A percentile compares a stretch with the other conserved stretches of the same genome.
These are phyloP conservation scores for Lasiosphaeriaceae sp. DNA, from an alignment of 495 filamentous ascomycete genomes.

Conservation along the genomic window DNA sequence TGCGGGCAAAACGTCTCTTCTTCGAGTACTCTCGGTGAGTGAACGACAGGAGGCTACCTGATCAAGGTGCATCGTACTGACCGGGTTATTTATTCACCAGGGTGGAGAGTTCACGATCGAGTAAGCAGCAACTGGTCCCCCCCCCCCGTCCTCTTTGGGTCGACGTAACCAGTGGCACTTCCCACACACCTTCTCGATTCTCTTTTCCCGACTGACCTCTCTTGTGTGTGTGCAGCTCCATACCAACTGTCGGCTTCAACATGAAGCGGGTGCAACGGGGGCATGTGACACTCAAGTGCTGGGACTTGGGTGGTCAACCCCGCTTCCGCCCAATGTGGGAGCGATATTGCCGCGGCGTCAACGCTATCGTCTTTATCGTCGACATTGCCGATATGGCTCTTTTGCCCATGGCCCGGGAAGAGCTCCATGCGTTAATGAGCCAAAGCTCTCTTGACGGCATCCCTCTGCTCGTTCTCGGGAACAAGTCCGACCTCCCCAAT, in stretches of 20 bases:
- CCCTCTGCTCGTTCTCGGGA: slow-evolving; percentile 91
- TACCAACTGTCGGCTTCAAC: slow-evolving; percentile 98
- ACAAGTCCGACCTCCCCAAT: slow-evolving; percentile 89
- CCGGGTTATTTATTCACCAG: slow-evolving; percentile 42
- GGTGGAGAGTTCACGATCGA: slow-evolving; percentile 98
- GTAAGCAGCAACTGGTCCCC: slow-evolving; percentile 53
- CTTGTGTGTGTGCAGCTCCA: slow-evolving; percentile 61
- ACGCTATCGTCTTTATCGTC: slow-evolving; percentile 93
- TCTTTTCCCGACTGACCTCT: slow-evolving; percentile 37
- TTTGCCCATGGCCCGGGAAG: slow-evolving; percentile 83
- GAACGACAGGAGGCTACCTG: slow-evolving; percentile 32
- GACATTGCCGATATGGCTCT: slow-evolving; percentile 80
- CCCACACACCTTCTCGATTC: slow-evolving; percentile 10
- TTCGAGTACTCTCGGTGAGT: slow-evolving; percentile 85
- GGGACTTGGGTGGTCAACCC: slow-evolving; percentile 97
- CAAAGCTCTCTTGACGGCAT: slow-evolving; percentile 85
- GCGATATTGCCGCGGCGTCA: slow-evolving; percentile 94
- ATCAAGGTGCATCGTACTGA: slow-evolving; percentile 10
- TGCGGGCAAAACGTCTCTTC: slow-evolving; percentile 92
- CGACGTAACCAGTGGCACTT: background rate
- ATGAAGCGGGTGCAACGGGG: slow-evolving; percentile 98
- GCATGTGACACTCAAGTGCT: slow-evolving; percentile 98
- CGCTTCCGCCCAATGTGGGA: slow-evolving; percentile 99
- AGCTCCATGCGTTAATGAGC: slow-evolving; percentile 82
- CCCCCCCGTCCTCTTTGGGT: slow-evolving; percentile 1